These are phyloP conservation scores for Colletotrichum sp. DNA, from an alignment of 2,329 filamentous ascomycete genomes.

Conservation along the genomic window DNA sequence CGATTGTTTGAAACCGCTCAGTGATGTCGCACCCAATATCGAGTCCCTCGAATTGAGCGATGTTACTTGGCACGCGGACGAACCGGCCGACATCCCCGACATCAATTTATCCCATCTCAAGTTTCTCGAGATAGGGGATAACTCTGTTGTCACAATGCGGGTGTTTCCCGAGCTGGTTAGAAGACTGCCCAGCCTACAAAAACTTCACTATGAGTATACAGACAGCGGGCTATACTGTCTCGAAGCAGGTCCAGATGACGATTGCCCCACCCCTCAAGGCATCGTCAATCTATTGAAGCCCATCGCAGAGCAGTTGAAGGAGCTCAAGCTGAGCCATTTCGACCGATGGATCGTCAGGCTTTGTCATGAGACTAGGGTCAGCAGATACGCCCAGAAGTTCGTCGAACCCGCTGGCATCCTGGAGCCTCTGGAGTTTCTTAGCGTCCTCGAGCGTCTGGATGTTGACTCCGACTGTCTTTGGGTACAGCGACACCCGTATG, in stretches of 20 bases:
- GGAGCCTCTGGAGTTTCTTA: not conserved
- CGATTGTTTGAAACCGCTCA: not conserved
- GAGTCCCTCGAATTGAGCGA: rapidly evolving
- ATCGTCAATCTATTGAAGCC: not conserved
- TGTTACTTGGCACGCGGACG: rapidly evolving
- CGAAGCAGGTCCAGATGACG: rapidly evolving
- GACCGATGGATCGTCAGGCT: not conserved
- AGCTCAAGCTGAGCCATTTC: not conserved
- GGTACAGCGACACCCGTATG: not conserved
- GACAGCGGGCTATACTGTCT: not conserved
- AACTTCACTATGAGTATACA: not conserved
- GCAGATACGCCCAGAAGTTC: not conserved
- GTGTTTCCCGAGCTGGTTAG: not conserved
- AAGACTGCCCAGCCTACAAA: not conserved
- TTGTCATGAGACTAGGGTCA: rapidly evolving
- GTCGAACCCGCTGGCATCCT: not conserved
- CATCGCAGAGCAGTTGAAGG: not conserved
- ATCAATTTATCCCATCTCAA: not conserved
- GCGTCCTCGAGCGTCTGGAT: not conserved
- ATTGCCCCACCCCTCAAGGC: not conserved
- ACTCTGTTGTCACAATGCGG: not conserved
- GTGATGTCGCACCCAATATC: not conserved
- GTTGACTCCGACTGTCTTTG: not conserved
- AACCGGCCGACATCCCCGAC: not conserved
- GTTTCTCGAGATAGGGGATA: rapidly evolving